Conservation (phyloP, 345 rosid species). For the Melastoma malabathricum region DNA sequence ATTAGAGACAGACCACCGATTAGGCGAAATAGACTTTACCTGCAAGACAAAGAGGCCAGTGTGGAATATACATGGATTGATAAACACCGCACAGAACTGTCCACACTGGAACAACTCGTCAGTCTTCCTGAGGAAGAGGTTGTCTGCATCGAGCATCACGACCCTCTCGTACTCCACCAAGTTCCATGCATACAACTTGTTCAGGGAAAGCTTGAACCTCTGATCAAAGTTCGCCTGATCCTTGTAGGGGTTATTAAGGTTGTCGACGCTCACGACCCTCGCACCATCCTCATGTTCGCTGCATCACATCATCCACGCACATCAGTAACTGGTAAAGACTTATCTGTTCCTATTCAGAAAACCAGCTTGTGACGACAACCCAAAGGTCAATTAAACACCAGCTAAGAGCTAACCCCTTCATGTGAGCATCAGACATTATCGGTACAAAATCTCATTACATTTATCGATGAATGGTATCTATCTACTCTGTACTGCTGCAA, state of each 20-base stretch:
- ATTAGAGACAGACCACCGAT: too few relatives aligned
- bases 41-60: constrained; percentile 90
- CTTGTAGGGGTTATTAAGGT: constrained; percentile 79
- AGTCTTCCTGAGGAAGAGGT: constrained; percentile 66
- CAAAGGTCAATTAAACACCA: too few relatives aligned
- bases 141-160: constrained; percentile 85
- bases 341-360: too few relatives aligned
- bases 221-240: constrained; percentile 35
- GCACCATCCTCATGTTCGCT: constrained; percentile 87
- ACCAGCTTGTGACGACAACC: too few relatives aligned
- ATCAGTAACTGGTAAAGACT: too few relatives aligned
- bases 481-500: too few relatives aligned
- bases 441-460: too few relatives aligned
- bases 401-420: too few relatives aligned
- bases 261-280: constrained; percentile 70
- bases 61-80: constrained; percentile 95
- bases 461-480: too few relatives aligned
- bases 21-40: constrained; percentile 23
- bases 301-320: too few relatives aligned
- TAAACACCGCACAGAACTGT: constrained; percentile 85
- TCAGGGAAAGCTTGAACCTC: constrained; percentile 78
- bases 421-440: too few relatives aligned
- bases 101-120: constrained; percentile 96
- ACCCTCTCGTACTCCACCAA: constrained; percentile 73
- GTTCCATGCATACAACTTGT: constrained; percentile 91